A percentile compares a stretch with the other conserved stretches of the same genome.
Conservation (phyloP, 495 filamentous ascomycete genomes). For the Chaetomium fimeti region DNA sequence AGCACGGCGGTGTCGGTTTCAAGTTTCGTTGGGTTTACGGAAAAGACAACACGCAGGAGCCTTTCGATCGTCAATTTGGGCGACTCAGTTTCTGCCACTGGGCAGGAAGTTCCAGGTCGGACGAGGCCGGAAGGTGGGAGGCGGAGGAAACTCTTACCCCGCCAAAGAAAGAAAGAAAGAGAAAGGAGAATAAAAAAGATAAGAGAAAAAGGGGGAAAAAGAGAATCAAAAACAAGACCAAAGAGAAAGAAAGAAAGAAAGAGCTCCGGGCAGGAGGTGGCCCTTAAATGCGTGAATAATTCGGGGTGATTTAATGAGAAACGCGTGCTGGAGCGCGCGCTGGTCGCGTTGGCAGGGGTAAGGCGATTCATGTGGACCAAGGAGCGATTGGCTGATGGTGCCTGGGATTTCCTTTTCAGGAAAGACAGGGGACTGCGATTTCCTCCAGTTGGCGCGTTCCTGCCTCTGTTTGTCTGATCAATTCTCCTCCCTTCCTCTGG, state of each 20-base stretch:
- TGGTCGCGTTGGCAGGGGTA: constrained; percentile 20
- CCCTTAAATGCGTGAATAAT: constrained; percentile 28
- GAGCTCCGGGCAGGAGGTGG: constrained; percentile 1
- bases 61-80: not conserved
- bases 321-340: constrained; percentile 2
- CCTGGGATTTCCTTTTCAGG: not conserved
- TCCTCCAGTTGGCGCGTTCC: not conserved
- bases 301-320: constrained; percentile 22
- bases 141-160: too few relatives aligned
- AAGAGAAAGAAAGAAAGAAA: constrained; percentile 50
- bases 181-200: constrained; percentile 40
- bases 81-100: not conserved
- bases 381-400: constrained; percentile 1
- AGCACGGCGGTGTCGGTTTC: too few relatives aligned
- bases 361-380: not conserved
- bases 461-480: not conserved
- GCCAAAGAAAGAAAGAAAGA: constrained; percentile 42
- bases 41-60: not conserved
- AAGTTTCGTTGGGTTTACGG: too few relatives aligned
- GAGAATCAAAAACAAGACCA: constrained; percentile 43
- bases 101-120: not conserved
- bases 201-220: constrained; percentile 39
- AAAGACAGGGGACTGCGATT: not conserved
- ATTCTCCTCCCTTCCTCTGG: not conserved
- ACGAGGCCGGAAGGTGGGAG: not conserved